A percentile compares a stretch with the other conserved stretches of the same genome.
Conservation (phyloP, 2,329 filamentous ascomycete genomes). For the Fusarium fujikuroi region DNA sequence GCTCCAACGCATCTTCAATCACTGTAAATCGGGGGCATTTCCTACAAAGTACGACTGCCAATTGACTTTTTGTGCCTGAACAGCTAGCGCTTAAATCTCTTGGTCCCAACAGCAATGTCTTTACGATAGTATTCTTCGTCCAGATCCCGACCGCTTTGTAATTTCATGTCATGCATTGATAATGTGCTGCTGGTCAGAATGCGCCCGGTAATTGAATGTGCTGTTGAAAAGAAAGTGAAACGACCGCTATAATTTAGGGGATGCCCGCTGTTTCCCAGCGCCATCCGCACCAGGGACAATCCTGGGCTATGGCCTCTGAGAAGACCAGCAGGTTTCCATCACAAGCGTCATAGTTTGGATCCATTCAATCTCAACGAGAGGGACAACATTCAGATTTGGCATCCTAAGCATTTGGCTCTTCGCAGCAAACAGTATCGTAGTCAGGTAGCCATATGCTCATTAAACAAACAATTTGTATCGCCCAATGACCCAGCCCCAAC, state of each 20-base stretch:
- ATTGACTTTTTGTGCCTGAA: not conserved
- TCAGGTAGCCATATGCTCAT: not conserved
- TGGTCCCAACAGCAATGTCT: not conserved
- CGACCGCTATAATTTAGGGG: not conserved
- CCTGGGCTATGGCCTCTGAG: not conserved
- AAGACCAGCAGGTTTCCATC: not conserved
- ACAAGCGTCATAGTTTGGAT: not conserved
- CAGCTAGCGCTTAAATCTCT: too few relatives aligned
- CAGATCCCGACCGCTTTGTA: fast-evolving
- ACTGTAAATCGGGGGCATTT: not conserved
- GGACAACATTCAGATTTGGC: not conserved
- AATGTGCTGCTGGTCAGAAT: not conserved
- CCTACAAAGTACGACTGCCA: too few relatives aligned
- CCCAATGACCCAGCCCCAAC: not conserved
- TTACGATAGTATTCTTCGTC: not conserved
- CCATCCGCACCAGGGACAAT: not conserved
- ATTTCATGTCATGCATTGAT: not conserved
- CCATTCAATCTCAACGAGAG: not conserved
- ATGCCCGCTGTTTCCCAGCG: not conserved
- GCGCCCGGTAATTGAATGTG: too few relatives aligned
- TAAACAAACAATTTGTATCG: not conserved
- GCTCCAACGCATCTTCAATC: not conserved
- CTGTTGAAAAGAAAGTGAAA: not conserved
- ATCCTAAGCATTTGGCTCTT: too few relatives aligned
- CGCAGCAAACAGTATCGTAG: fast-evolving